A percentile compares a stretch with the other conserved stretches of the same genome.
phyloP scores from a whole-genome alignment of 495 filamentous ascomycete species.

The Penicilliopsis zonata region DNA sequence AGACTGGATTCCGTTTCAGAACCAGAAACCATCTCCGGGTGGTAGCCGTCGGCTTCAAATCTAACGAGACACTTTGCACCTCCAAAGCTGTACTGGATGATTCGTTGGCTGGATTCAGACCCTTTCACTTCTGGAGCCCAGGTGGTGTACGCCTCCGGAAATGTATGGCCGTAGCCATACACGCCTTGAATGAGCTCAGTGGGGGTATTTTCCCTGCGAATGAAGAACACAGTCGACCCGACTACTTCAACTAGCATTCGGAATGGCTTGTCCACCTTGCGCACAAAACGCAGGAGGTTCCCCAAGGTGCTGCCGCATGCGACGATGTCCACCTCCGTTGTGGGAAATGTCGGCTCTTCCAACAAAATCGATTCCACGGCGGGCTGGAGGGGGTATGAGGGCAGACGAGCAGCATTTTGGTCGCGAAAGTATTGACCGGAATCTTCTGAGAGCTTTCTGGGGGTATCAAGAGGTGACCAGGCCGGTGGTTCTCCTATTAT shows the following conservation, averaged over 20 bases:
- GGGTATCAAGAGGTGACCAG: slow-evolving; percentile 40
- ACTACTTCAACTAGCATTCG: slow-evolving; percentile 48
- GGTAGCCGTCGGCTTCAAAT: slow-evolving; percentile 52
- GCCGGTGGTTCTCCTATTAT: slow-evolving; percentile 40
- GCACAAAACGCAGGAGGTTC: slow-evolving; percentile 42
- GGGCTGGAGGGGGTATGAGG: slow-evolving; percentile 46
- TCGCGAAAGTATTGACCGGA: slow-evolving; percentile 46
- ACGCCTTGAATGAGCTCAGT: slow-evolving; percentile 38
- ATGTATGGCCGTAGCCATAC: slow-evolving; percentile 51
- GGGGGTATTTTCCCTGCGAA: slow-evolving; percentile 45
- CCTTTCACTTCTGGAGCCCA: slow-evolving; percentile 37
- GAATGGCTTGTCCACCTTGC: slow-evolving; percentile 34
- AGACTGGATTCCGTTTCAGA: background rate
- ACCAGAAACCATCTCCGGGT: slow-evolving; percentile 8
- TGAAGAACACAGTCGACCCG: slow-evolving; percentile 49
- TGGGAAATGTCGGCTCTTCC: slow-evolving; percentile 20
- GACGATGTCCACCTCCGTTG: slow-evolving; percentile 41
- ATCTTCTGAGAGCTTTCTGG: slow-evolving; percentile 33
- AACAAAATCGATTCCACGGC: slow-evolving; percentile 34
- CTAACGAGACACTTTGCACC: slow-evolving; percentile 43
- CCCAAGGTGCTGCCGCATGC: slow-evolving; percentile 51
- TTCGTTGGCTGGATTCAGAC: slow-evolving; percentile 49
- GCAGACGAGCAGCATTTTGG: slow-evolving; percentile 45
- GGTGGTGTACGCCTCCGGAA: slow-evolving; percentile 52
- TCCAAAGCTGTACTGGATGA: slow-evolving; percentile 46